Evolutionary conservation across 768 basidiomycete species (phyloP), one percentile per base, ranked within the genome.

Genomic region (Boletales sp.): DNA sequence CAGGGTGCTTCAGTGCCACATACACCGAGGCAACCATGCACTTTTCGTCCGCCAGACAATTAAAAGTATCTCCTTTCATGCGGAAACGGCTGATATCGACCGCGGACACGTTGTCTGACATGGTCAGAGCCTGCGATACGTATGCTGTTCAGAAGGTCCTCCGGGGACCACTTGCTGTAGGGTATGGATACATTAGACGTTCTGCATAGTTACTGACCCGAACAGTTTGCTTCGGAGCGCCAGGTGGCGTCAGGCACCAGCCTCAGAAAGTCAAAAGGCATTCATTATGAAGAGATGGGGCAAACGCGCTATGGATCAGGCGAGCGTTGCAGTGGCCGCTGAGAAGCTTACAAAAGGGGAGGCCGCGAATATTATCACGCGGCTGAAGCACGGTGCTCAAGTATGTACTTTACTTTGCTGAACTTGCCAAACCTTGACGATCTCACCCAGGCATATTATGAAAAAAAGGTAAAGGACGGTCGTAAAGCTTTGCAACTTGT

Each of bases 321-420:
- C 55, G n/a, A 46, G 52, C 10, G 49, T 55, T 15, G 60, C 50
- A n/a, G 60, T 61, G 15, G 48, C 60, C 31, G 62, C 82, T 5
- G 64, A 59, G 40, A 67, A 50, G 0, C 59, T 94, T 57, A 90
- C 81, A 2, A 91, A 89, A 64, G 91, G 91, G 3, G 77, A 87
- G 55, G 89, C 90, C 28, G 86, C 84, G 0, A 83, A 84, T 55
- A 82, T 92, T 40, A 86, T 94, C 53, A 82, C 82, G 19, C 82
- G 90, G 9, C 52, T 89, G 49, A 86, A 81, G 62, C 84, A 92
- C 59, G 90, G 90, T 21, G 86, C 86, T 32, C 73, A 79, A 73
- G 89, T 87, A 60, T 31, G 66, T 50, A 32, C 41, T 46, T 42
- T 47, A 37, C 28, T 33, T 35, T 37, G 40, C 13, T 36, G 35